A percentile compares a stretch with the other conserved stretches of the same genome.
phyloP scores from a whole-genome alignment of 768 basidiomycete species.

The Suillus luteus region DNA sequence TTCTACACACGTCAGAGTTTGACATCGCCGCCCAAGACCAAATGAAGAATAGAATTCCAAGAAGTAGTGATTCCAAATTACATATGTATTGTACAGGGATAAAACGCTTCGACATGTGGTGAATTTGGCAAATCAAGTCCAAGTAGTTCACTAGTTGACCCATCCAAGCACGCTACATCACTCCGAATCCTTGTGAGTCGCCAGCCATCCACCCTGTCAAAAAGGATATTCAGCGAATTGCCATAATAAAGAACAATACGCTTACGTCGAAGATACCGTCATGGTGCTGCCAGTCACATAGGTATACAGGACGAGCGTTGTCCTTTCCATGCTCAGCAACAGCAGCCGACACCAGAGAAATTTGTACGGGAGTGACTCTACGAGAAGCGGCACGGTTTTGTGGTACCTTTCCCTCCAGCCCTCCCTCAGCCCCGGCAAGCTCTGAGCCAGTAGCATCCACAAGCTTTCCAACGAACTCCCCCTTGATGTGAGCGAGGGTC shows the following conservation, averaged over 20 bases:
- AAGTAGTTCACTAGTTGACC: background rate
- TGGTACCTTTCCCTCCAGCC: constrained; percentile 7
- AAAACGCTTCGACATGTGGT: background rate
- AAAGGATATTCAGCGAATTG: background rate
- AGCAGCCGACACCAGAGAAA: constrained; percentile 24
- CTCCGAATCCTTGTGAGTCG: constrained; percentile 1
- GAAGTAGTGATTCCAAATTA: background rate
- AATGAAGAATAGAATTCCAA: background rate
- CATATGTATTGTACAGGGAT: background rate
- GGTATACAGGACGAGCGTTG: constrained; percentile 19
- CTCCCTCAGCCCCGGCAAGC: constrained; percentile 25
- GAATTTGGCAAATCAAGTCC: background rate
- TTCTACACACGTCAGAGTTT: background rate
- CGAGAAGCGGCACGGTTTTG: constrained; percentile 7
- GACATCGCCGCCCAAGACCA: background rate
- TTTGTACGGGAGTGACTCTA: constrained; percentile 23
- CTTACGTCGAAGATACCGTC: constrained; percentile 25
- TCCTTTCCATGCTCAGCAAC: constrained; percentile 24
- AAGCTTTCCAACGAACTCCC: constrained; percentile 21
- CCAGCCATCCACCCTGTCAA: constrained; percentile 13
- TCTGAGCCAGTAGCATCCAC: constrained; percentile 18
- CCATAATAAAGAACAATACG: background rate
- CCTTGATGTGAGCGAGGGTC: constrained; percentile 18
- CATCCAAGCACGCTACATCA: background rate
- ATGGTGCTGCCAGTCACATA: constrained; percentile 28